Base-by-base conservation (phyloP, 768 basidiomycete species). In the Sporobolomyces roseus region DNA sequence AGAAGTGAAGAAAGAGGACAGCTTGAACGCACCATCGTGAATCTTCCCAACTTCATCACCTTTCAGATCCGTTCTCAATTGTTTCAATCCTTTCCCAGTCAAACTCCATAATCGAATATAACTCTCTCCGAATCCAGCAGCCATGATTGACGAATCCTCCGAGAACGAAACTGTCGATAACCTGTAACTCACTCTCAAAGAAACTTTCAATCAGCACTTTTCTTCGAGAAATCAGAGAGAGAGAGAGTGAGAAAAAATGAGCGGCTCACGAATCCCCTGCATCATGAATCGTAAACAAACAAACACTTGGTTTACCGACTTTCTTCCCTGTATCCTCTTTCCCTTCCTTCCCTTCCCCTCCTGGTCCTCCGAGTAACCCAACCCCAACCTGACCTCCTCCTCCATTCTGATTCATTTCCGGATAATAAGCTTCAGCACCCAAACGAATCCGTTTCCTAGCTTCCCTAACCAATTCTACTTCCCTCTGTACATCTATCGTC, bases 51-150 rank as follows among this genome's bases (percentile, higher is more conserved):
- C 82, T 23, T 84, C 81, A 63, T 81, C 86, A 17, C 84, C 76
- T 25, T 85, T 83, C 65, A 89, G 90, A 74, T 93, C 90, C 70
- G 86, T 91, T 63, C 86, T 83, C 65, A 88, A 77, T 7, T 88
- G 90, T 74, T 81, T 85, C 38, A 99, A 79, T 73, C 87, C 90
- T 76, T 96, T 91, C 41, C 92, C 93, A 76, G 93, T 97, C 59
- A 98, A 80, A 77, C 85, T 94, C 93, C 96, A 99, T 70, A 99
- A 73, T 50, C 92, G 85, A 68, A 98, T 89, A 76, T 91, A 93
- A 75, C 93, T 97, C 79, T 99, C 93, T 30, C 90, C 85, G 77
- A 96, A 97, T 4, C 96, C 96, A 51, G 88, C 89, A 1, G 94
- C 96, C 85, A 99, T 86, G 16, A 98, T 79, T 12, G 93, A 88